These are phyloP conservation scores for Scleroderma bovista DNA, from an alignment of 768 basidiomycete species.

Conservation along the genomic window DNA sequence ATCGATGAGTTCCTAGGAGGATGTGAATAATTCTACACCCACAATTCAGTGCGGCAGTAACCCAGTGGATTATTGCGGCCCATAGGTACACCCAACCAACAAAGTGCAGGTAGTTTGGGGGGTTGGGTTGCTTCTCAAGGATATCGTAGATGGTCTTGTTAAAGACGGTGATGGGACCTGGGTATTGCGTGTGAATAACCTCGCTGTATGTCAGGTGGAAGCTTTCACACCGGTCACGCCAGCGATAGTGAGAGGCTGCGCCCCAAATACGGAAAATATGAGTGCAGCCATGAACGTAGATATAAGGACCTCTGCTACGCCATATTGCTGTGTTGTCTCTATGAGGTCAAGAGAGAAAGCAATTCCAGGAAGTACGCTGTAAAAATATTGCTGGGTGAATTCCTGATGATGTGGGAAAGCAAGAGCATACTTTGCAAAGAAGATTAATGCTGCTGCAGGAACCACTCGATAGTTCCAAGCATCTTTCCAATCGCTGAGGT, in stretches of 20 bases:
- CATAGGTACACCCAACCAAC: slow-evolving; percentile 92
- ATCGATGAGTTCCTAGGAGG: not conserved
- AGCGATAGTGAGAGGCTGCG: slow-evolving; percentile 87
- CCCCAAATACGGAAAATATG: slow-evolving; percentile 80
- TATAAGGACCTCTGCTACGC: slow-evolving; percentile 79
- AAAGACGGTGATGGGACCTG: slow-evolving; percentile 88
- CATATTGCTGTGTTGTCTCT: slow-evolving; percentile 85
- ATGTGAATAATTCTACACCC: slow-evolving; percentile 12
- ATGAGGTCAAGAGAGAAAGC: slow-evolving; percentile 91
- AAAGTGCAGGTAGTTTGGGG: slow-evolving; percentile 78
- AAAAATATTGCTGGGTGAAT: not conserved
- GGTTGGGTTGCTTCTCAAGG: slow-evolving; percentile 45
- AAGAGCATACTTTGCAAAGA: slow-evolving; percentile 69
- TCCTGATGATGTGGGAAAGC: not conserved
- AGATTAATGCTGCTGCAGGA: slow-evolving; percentile 80
- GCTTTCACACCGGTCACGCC: slow-evolving; percentile 70
- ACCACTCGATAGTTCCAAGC: slow-evolving; percentile 90
- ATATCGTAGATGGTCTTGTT: slow-evolving; percentile 88
- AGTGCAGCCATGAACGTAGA: slow-evolving; percentile 88
- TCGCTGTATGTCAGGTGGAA: not conserved
- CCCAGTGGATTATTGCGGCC: slow-evolving; percentile 83
- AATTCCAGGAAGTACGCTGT: slow-evolving; percentile 80
- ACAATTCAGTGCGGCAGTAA: slow-evolving; percentile 78
- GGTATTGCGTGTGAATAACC: not conserved
- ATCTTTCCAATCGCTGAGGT: slow-evolving; percentile 83